phyloP scores from a whole-genome alignment of 768 basidiomycete species.

The Clitopilus passeckerianus region DNA sequence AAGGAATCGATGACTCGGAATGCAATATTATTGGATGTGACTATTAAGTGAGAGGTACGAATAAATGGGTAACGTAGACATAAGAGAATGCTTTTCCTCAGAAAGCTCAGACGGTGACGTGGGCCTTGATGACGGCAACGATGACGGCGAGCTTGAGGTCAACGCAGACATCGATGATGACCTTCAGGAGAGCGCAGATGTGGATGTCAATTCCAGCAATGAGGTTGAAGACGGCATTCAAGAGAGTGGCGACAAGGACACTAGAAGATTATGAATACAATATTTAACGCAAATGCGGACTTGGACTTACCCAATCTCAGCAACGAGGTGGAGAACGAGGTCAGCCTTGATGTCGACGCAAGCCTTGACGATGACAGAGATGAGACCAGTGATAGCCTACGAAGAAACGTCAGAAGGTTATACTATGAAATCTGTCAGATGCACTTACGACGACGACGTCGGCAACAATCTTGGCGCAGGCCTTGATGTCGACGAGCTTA shows the following conservation, averaged over 20 bases:
- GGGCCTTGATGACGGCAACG: neutral
- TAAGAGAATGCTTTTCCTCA: neutral
- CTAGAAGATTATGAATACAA: neutral
- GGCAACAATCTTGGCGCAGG: neutral
- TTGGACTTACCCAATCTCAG: neutral
- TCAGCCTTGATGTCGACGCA: neutral
- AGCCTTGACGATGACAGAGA: neutral
- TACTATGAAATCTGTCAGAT: neutral
- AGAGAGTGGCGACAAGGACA: neutral
- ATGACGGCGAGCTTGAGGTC: constrained; percentile 7
- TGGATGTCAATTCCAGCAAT: neutral
- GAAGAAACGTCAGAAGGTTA: neutral
- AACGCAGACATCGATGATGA: neutral
- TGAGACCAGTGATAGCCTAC: neutral
- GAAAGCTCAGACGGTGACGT: neutral
- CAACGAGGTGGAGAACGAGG: neutral
- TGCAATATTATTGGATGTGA: too few species aligned
- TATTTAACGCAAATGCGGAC: neutral
- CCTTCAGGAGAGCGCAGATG: neutral
- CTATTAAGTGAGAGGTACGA: too few species aligned
- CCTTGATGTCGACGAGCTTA: constrained; percentile 4
- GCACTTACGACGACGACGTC: neutral
- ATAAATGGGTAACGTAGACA: too few species aligned
- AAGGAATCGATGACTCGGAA: too few species aligned
- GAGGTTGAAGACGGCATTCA: neutral